Evolutionary conservation across 805 yeast species (phyloP).

Genomic region (Hanseniaspora opuntiae): DNA sequence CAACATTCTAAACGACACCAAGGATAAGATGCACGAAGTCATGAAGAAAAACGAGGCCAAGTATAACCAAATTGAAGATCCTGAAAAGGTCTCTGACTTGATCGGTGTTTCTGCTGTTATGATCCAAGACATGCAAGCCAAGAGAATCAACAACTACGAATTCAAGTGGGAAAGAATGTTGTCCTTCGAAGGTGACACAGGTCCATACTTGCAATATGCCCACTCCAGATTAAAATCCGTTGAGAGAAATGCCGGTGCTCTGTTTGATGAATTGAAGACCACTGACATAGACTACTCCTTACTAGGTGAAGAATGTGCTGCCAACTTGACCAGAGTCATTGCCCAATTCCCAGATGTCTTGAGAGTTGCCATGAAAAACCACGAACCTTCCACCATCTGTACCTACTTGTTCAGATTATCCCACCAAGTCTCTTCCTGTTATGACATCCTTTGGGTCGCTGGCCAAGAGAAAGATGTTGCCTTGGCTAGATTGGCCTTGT

Average conservation of each 20-base stretch:
- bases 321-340: conserved; percentile 56
- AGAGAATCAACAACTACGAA: conserved; percentile 88
- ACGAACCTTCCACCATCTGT: conserved; percentile 87
- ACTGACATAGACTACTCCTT: conserved; percentile 43
- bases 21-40: conserved; percentile 87
- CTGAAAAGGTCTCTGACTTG: conserved; percentile 87
- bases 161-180: conserved; percentile 98
- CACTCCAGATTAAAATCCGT: conserved; percentile 93
- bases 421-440: conserved; percentile 91
- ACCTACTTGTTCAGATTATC: conserved; percentile 85
- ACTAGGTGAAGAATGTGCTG: conserved; percentile 56
- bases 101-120: conserved; percentile 94
- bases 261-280: conserved; percentile 32
- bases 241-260: conserved; percentile 60
- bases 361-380: conserved; percentile 66
- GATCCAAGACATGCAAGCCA: conserved; percentile 98
- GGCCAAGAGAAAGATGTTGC: conserved; percentile 85
- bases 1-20: conserved; percentile 82
- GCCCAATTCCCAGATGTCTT: conserved; percentile 86
- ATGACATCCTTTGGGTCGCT: conserved; percentile 90
- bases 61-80: conserved; percentile 84
- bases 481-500: conserved; percentile 80
- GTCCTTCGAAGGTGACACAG: conserved; percentile 97
- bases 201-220: conserved; percentile 96
- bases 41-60: conserved; percentile 85